Conservation (phyloP, 805 yeast genomes). For the Candida argentea region DNA sequence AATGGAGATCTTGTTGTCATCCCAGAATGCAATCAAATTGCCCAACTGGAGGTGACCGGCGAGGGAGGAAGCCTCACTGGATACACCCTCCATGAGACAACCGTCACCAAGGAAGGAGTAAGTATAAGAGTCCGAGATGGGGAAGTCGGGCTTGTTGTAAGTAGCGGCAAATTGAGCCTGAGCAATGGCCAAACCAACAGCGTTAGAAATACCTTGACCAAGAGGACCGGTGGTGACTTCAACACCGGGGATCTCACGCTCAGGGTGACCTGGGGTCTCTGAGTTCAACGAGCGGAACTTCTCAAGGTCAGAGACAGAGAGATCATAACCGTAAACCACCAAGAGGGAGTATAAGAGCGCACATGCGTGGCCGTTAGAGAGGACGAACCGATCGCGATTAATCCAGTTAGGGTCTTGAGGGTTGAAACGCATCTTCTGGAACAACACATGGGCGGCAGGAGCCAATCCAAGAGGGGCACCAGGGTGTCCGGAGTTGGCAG, state of each 20-base stretch:
- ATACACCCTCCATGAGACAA: conserved; percentile 96
- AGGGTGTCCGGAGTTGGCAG: conserved; percentile 96
- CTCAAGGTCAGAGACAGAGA: conserved; percentile 78
- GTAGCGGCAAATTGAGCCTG: conserved; percentile 86
- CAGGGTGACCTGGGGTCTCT: conserved; percentile 97
- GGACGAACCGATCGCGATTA: conserved; percentile 90
- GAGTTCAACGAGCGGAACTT: conserved; percentile 84
- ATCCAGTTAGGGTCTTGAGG: conserved; percentile 89
- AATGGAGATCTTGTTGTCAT: conserved; percentile 92
- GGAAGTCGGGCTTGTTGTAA: conserved; percentile 79
- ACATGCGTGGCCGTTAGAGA: conserved; percentile 95
- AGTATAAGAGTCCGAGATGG: conserved; percentile 64
- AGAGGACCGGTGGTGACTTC: conserved; percentile 98
- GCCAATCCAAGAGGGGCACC: conserved; percentile 99
- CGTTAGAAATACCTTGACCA: conserved; percentile 96
- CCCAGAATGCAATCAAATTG: conserved; percentile 91
- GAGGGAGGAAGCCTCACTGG: conserved; percentile 86
- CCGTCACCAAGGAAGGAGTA: conserved; percentile 91
- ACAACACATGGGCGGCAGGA: conserved; percentile 84
- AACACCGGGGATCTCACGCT: conserved; percentile 80
- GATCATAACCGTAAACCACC: conserved; percentile 77
- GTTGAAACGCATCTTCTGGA: conserved; percentile 74
- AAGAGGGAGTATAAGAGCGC: conserved; percentile 79
- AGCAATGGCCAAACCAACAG: conserved; percentile 94
- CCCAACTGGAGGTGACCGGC: conserved; percentile 95